phyloP scores from a whole-genome alignment of 352 stramenopile species.

The Pilasporangium apinafurcum region DNA sequence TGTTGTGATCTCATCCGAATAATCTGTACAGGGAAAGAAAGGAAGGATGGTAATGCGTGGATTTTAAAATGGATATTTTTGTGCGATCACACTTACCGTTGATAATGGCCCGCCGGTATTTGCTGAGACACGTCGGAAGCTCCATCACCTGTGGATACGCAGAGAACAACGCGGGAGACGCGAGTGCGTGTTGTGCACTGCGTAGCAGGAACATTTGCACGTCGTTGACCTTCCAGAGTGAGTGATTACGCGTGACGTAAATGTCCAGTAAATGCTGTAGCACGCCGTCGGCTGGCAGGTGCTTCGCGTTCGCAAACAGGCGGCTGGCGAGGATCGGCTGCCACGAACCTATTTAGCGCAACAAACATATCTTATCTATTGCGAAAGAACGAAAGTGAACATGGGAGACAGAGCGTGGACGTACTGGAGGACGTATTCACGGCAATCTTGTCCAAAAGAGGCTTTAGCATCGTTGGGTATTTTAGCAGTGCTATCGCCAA shows the following conservation, averaged over 20 bases:
- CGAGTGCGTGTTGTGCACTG: constrained; percentile 57
- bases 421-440: constrained; percentile 59
- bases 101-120: constrained; percentile 62
- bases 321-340: constrained; percentile 60
- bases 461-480: constrained; percentile 68
- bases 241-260: constrained; percentile 72
- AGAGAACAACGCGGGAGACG: constrained; percentile 35
- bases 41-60: too few relatives aligned
- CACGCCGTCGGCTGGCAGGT: constrained; percentile 42
- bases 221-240: constrained; percentile 82
- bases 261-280: constrained; percentile 76
- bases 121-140: constrained; percentile 50
- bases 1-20: constrained; percentile 84
- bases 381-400: background rate
- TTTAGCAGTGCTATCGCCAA: constrained; percentile 51
- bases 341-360: constrained; percentile 40
- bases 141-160: constrained; percentile 50
- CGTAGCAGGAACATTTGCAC: constrained; percentile 63
- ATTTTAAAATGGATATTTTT: too few relatives aligned
- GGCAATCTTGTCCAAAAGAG: constrained; percentile 70
- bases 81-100: constrained; percentile 44
- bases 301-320: constrained; percentile 73
- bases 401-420: too few relatives aligned
- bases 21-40: constrained; percentile 31
- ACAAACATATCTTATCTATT: background rate